Base-by-base conservation (phyloP, 257 asterid genomes). In the Salvia splendens region DNA sequence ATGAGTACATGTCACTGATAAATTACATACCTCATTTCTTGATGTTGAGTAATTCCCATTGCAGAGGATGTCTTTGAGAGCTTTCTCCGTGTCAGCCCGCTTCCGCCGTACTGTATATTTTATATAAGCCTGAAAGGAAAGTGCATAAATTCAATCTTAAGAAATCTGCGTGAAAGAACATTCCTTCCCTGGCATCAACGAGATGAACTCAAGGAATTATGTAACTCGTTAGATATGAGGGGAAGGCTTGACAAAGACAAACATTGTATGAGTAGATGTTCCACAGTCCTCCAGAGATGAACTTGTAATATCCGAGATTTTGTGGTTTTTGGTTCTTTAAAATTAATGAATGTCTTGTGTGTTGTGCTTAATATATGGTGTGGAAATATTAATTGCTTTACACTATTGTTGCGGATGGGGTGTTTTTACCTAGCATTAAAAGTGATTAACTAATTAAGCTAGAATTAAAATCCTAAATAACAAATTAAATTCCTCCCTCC, bases 11-110 rank as follows among this genome's bases (percentile, higher is more conserved):
- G 32, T 30, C 36, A 41, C 8, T 8, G 51, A 35, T 11, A n/a
- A 62, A 71, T 35, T 24, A 71, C 75, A 53, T 70, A 91, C 97
- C 97, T 88, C 84, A 67, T 69, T 41, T 64, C 66, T 69, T 57
- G 71, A 46, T 61, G 77, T 73, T 47, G 88, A 57, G 82, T 76
- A 80, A 38, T 81, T 88, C 47, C 79, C 80, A 64, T 74, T 71
- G 77, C 71, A 76, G 36, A 91, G 80, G 20, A 84, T 81, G 71
- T 73, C 64, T 65, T 79, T 86, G 77, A 91, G 84, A 74, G 86
- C 93, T 83, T 72, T 84, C 79, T 82, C 86, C 4, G 88, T 56
- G 78, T 80, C 85, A 67, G 91, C 81, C 47, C 95, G 89, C 81
- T 88, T 88, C 74, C 82, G 79, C 53, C 93, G 85, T 45, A 78